phyloP scores from a whole-genome alignment of 2,329 filamentous ascomycete species.

The Alternaria atra region DNA sequence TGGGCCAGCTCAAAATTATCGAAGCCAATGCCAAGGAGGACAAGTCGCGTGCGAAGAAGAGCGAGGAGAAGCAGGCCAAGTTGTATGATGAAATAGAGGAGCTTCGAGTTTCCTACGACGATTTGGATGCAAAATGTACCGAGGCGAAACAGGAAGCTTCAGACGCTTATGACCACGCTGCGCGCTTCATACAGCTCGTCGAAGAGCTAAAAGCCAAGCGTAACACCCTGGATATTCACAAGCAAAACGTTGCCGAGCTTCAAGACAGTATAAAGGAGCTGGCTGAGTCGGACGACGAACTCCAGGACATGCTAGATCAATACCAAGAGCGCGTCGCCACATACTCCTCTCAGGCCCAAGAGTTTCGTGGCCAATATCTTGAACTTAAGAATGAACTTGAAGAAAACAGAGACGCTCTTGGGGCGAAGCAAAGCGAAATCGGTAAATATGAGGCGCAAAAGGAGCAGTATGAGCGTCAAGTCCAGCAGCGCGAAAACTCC shows the following conservation, averaged over 20 bases:
- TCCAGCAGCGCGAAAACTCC: constrained; percentile 74
- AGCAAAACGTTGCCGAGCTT: constrained; percentile 75
- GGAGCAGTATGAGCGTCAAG: constrained; percentile 82
- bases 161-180: constrained; percentile 76
- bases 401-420: constrained; percentile 53
- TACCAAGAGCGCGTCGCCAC: constrained; percentile 78
- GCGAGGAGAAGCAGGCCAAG: constrained; percentile 60
- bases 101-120: constrained; percentile 40
- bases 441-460: constrained; percentile 87
- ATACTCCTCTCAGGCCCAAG: constrained; percentile 70
- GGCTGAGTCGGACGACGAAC: constrained; percentile 77
- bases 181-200: constrained; percentile 77
- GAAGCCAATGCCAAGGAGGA: constrained; percentile 81
- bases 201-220: constrained; percentile 79
- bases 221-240: constrained; percentile 74
- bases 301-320: constrained; percentile 75
- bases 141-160: constrained; percentile 61
- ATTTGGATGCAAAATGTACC: constrained; percentile 44
- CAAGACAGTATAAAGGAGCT: constrained; percentile 78
- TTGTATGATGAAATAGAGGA: constrained; percentile 73
- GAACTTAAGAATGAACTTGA: constrained; percentile 66
- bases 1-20: constrained; percentile 75
- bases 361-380: constrained; percentile 70
- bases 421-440: constrained; percentile 66
- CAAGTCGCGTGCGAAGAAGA: constrained; percentile 82